Base-by-base conservation (phyloP, 2,329 filamentous ascomycete species). In the Colletotrichum sp. region DNA sequence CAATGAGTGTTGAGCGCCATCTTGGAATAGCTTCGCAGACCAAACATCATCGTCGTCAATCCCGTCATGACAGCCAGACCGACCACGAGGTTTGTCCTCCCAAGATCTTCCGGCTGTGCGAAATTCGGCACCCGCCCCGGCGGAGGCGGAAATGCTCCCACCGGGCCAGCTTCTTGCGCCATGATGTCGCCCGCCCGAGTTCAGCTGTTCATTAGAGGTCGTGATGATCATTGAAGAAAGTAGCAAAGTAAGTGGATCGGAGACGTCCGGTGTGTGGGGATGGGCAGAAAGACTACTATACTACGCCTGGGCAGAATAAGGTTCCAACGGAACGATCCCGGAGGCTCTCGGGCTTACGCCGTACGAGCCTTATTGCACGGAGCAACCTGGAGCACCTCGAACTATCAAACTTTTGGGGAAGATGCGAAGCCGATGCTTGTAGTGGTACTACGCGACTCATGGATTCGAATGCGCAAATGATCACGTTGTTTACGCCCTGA, bases 121-220 rank as follows among this genome's bases (percentile, higher is more conserved):
- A 80, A 76, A 71, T 79, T 66, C 8, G 77, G 75, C 12, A 68
- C 70, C 22, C 75, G 68, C 22, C 78, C 79, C 12, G 75, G 77
- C 18, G 78, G 79, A 8, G 79, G 78, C 8, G 79, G 77, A 16
- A 69, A 69, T 3, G 67, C 67, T 16, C 67, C 67, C 34, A 68
- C 66, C 8, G 55, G 55, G 34, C 67, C 55, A 36, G 66, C 30
- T 44, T 62, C 55, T 22, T 69, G 52, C 13, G 67, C 67, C 67
- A 69, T 69, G 8, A n/a, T 60, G 52, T 30, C 55, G 24, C 24
- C 18, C 28, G 2, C 39, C 30, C 6, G 15, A 24, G 5, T 9
- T 26, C 32, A 44, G 6, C 22, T 48, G 24, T 26, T 26, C 8
- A 26, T 24, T 15, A 3, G 3, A 8, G 15, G 6, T 8, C 5